Conservation (phyloP, 805 yeast species). For the Yamadazyma akitaensis region DNA sequence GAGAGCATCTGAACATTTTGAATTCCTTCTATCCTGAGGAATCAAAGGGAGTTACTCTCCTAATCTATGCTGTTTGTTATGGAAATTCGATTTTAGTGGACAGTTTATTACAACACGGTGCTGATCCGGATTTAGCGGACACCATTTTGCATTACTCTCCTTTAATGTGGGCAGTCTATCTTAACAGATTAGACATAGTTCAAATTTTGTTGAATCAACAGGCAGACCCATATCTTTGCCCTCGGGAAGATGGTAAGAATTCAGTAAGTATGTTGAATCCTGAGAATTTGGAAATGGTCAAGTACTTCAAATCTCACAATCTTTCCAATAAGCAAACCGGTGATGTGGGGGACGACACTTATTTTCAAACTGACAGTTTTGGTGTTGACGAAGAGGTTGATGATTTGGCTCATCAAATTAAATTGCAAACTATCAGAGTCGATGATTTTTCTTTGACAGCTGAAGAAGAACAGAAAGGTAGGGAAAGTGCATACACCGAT, state of each 20-base stretch:
- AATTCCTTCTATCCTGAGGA: slow-evolving; percentile 20
- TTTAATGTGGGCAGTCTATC: slow-evolving; percentile 81
- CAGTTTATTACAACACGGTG: slow-evolving; percentile 38
- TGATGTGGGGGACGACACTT: slow-evolving; percentile 8
- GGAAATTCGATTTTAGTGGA: slow-evolving; percentile 49
- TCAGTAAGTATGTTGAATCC: slow-evolving; percentile 60
- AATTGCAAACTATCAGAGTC: slow-evolving; percentile 30
- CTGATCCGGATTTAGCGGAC: slow-evolving; percentile 52
- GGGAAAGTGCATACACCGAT: slow-evolving; percentile 18
- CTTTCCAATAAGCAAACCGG: slow-evolving; percentile 21
- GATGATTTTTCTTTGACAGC: slow-evolving; percentile 10
- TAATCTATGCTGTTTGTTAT: slow-evolving; percentile 55
- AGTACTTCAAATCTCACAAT: slow-evolving; percentile 54
- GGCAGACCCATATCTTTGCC: slow-evolving; percentile 53
- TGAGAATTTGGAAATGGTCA: slow-evolving; percentile 49
- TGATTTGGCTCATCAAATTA: slow-evolving; percentile 32
- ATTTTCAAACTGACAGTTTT: slow-evolving; percentile 18
- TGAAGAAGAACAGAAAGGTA: slow-evolving; percentile 14
- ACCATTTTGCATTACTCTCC: slow-evolving; percentile 58
- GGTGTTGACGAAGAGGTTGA: slow-evolving; percentile 29
- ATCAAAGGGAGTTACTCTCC: slow-evolving; percentile 31
- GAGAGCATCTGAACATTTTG: slow-evolving; percentile 21
- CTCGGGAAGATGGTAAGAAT: slow-evolving; percentile 33
- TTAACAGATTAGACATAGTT: slow-evolving; percentile 53
- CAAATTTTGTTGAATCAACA: slow-evolving; percentile 56